phyloP scores from a whole-genome alignment of 495 filamentous ascomycete genomes.

The Aspergillus funiculosus region DNA sequence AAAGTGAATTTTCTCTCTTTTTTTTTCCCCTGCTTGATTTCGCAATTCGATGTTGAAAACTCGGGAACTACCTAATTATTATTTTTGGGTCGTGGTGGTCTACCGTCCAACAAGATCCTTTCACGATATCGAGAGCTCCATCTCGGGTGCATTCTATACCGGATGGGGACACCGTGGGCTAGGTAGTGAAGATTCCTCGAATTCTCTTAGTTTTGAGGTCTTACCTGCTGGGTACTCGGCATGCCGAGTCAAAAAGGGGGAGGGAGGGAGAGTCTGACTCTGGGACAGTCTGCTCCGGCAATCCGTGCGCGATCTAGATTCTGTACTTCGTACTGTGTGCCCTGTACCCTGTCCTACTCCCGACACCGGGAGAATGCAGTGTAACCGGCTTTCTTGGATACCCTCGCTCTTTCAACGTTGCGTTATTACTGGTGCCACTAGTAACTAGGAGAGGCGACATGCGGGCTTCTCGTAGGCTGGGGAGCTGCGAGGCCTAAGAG shows the following conservation, averaged over 20 bases:
- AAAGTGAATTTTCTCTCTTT: neutral
- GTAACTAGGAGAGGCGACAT: too few relatives aligned
- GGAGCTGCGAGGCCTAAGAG: too few relatives aligned
- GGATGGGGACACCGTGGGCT: conserved; percentile 16
- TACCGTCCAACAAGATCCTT: neutral
- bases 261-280: neutral
- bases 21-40: neutral
- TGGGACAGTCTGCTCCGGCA: conserved; percentile 5
- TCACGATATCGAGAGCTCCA: neutral
- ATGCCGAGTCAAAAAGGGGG: conserved; percentile 13
- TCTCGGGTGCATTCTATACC: conserved; percentile 10
- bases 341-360: too few relatives aligned
- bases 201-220: too few relatives aligned
- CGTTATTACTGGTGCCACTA: too few relatives aligned
- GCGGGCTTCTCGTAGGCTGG: too few relatives aligned
- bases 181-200: too few relatives aligned
- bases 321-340: too few relatives aligned
- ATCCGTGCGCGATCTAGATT: conserved; percentile 9
- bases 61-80: neutral
- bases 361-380: too few relatives aligned
- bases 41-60: neutral
- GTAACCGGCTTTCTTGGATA: too few relatives aligned
- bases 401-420: too few relatives aligned
- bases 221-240: conserved; percentile 8
- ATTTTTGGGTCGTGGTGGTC: too few relatives aligned